Evolutionary conservation across 805 yeast species (phyloP), one percentile per base, ranked within the genome.

Genomic region (Hanseniaspora jakobsenii): DNA sequence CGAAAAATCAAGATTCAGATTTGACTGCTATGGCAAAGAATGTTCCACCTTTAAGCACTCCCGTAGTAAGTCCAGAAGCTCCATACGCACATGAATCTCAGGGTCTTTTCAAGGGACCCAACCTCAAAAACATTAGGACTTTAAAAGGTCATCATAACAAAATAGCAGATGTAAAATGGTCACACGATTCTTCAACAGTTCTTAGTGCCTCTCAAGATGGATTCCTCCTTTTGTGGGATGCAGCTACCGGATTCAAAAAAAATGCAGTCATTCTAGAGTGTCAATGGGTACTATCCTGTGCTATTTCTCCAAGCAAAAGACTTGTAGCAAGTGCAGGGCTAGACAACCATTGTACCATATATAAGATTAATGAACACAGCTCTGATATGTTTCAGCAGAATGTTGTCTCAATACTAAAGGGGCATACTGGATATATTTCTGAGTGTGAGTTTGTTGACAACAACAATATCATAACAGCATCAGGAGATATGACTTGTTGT

Each of bases 201-300:
- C 59, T 85, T 7, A 73, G 85, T 39, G 85, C 84, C 0, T 78
- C 89, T 21, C 94, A 83, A 57, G 96, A 87, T 60, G 95, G 94
- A 2, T 81, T 75, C 55, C 66, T 85, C 66, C 66, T 87, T 30
- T 60, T 83, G 17, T 87, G 96, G 95, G 89, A 86, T 58, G 69
- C 84, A 0, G 64, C 70, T 3, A 72, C 83, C 0, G 87, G 86
- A 2, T 64, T 72, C 50, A 87, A 86, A 55, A 65, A 72, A 44
- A 75, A 76, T 44, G 84, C 85, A 1, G 72, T 86, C 14, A 71
- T 77, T 3, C 63, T 86, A 45, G 84, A 78, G 38, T 81, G 81
- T 36, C 80, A 77, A 36, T 85, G 91, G 82, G 86, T 82, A 1
- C 67, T 82, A 41, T 64, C 81, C 6, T 79, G 93, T 64, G 85